Base-by-base conservation (phyloP, 129 eudicot species). In the Erigeron canadensis region DNA sequence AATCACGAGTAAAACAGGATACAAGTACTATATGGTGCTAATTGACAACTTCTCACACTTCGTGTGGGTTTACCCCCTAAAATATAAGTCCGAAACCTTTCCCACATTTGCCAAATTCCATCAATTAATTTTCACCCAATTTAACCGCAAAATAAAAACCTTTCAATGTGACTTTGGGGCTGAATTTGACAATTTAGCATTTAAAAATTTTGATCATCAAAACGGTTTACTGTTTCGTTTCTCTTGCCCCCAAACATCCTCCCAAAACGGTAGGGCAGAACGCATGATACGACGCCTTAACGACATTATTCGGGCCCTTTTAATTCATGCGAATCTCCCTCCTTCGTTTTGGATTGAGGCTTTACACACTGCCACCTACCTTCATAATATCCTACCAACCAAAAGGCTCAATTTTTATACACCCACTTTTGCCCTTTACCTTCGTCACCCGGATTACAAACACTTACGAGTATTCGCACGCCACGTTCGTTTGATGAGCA, bases 171-270 rank as follows among this genome's bases (percentile, higher is more conserved):
- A 61, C 66, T 5, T 15, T 15, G 16, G 63, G 40, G 74, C 63
- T 9, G 74, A 69, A 51, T 69, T 69, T 6, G 74, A 51, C 4
- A 69, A 69, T 11, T 16, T 28, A 0, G 0, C 16, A 1, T 69
- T 69, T 39, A 16, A 17, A n/a, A 5, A 10, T 4, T 69, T 69
- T 54, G 51, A 50, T 10, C 5, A 8, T 2, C 10, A 10, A 37
- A 18, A 38, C 7, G 51, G 51, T 40, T 8, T 69, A 0, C 51
- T 8, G 0, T 38, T 53, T 6, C 53, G 34, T 2, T 69, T 69
- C 8, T 69, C 51, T 17, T 69, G 64, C 50, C 74, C 74, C 3
- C 74, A 69, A 18, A 53, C 74, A 4, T 69, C 64, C 51, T 64
- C 53, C 17, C 74, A 69, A 69, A 69, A 69, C 3, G 66, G 45